Evolutionary conservation across 768 basidiomycete genomes (phyloP).

Genomic region (Gymnopilus junonius): DNA sequence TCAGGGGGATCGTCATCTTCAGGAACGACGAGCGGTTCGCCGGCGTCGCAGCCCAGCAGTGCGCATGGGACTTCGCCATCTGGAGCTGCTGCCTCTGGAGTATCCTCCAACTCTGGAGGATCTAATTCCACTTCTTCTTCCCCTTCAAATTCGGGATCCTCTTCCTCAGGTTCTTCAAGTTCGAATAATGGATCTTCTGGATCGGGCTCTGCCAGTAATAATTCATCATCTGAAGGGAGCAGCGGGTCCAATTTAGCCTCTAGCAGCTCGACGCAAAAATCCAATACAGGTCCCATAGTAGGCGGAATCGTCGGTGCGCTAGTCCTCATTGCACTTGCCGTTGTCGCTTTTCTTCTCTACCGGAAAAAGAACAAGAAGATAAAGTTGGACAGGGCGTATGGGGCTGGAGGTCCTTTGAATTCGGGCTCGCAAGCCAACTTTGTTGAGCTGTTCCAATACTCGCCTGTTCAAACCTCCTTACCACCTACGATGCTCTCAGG

Average conservation of each 20-base stretch:
- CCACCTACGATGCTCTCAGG: background rate
- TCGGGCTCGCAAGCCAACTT: background rate
- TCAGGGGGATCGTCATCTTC: background rate
- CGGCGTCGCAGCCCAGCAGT: background rate
- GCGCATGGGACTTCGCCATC: background rate
- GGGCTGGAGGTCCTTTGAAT: background rate
- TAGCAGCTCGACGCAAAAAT: background rate
- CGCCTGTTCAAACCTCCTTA: background rate
- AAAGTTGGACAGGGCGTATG: background rate
- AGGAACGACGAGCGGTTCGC: background rate
- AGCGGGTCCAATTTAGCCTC: background rate
- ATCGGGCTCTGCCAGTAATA: background rate
- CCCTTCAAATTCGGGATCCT: background rate
- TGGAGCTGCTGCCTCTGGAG: background rate
- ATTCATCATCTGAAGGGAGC: background rate
- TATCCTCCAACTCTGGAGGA: background rate
- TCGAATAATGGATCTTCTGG: background rate
- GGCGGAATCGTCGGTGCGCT: constrained; percentile 27
- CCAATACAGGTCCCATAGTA: constrained; percentile 21
- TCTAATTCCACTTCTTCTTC: background rate
- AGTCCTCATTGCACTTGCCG: constrained; percentile 15
- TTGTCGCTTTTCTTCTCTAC: constrained; percentile 12
- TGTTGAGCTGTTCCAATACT: constrained; percentile 9
- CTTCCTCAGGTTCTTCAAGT: background rate
- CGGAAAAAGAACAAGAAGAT: constrained; percentile 15